These are phyloP conservation scores for Salix caprea DNA, from an alignment of 345 rosid genomes.

Conservation along the genomic window DNA sequence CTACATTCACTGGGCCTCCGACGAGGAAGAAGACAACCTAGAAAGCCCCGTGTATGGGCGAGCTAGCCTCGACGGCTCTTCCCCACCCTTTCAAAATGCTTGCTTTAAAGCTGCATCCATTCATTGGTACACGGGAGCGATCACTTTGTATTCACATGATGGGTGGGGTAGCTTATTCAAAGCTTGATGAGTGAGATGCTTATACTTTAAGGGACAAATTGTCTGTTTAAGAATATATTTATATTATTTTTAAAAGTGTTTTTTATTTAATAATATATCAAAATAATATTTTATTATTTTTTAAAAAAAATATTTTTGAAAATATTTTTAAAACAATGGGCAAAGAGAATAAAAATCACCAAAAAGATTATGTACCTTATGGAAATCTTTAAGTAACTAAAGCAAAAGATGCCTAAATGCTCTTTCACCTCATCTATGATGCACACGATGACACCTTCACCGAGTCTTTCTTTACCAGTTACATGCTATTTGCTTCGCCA, in stretches of 20 bases:
- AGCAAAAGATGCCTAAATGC: constrained; percentile 10
- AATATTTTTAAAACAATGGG: no score
- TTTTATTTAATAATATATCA: no score
- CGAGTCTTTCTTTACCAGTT: neutral
- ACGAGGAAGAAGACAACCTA: no score
- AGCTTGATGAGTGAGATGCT: constrained; percentile 17
- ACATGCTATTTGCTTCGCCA: constrained; percentile 7
- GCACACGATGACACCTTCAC: neutral
- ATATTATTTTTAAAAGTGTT: no score
- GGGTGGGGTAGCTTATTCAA: neutral
- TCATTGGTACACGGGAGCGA: no score
- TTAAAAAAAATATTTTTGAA: no score
- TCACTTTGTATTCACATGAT: neutral
- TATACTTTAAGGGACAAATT: constrained; percentile 31
- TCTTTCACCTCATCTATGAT: neutral
- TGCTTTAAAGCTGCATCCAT: no score
- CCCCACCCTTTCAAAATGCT: neutral
- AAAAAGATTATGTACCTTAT: neutral
- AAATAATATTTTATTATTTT: no score
- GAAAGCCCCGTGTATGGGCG: neutral
- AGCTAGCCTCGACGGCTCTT: neutral
- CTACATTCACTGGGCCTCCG: no score
- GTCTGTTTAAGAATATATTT: no score
- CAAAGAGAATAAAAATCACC: no score
- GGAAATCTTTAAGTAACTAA: neutral